A percentile compares a stretch with the other conserved stretches of the same genome.
These are phyloP conservation scores for Hypoxylon sp. DNA, from an alignment of 2,329 filamentous ascomycete species.

Conservation along the genomic window DNA sequence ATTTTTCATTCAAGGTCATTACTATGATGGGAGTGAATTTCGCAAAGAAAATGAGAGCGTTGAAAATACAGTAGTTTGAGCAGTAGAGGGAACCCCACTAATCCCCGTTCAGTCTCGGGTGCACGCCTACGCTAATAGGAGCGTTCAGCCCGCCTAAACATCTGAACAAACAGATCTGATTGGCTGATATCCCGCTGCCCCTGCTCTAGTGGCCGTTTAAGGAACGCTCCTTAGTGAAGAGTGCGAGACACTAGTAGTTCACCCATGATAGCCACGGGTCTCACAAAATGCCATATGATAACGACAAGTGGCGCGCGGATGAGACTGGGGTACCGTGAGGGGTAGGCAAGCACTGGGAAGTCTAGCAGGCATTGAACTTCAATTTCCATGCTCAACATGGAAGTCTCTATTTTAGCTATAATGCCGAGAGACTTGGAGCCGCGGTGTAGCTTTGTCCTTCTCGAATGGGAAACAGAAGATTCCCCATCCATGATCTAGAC, in stretches of 20 bases:
- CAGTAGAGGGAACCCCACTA: neutral
- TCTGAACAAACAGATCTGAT: conserved; percentile 7
- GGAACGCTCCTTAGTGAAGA: conserved; percentile 3
- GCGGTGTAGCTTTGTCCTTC: conserved; percentile 28
- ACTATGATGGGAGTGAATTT: no score
- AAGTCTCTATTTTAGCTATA: conserved; percentile 6
- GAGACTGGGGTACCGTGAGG: conserved; percentile 7
- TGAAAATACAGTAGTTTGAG: neutral
- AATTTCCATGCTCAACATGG: conserved; percentile 4
- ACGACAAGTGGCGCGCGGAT: conserved; percentile 11
- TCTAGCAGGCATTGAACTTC: neutral
- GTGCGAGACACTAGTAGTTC: conserved; percentile 28
- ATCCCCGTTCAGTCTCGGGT: conserved; percentile 13
- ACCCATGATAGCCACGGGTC: conserved; percentile 20
- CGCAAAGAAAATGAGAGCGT: neutral
- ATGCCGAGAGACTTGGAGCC: conserved; percentile 22
- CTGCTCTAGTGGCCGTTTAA: conserved; percentile 12
- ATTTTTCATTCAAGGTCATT: neutral
- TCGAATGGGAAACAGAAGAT: conserved; percentile 31
- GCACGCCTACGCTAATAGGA: conserved; percentile 20
- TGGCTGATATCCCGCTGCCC: conserved; percentile 14
- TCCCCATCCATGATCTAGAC: conserved; percentile 9
- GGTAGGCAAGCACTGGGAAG: neutral
- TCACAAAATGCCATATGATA: conserved; percentile 21
- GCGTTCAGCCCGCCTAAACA: conserved; percentile 1